These are phyloP conservation scores for Geotrichum phurueaensis DNA, from an alignment of 1,139 yeast species.

Conservation along the genomic window DNA sequence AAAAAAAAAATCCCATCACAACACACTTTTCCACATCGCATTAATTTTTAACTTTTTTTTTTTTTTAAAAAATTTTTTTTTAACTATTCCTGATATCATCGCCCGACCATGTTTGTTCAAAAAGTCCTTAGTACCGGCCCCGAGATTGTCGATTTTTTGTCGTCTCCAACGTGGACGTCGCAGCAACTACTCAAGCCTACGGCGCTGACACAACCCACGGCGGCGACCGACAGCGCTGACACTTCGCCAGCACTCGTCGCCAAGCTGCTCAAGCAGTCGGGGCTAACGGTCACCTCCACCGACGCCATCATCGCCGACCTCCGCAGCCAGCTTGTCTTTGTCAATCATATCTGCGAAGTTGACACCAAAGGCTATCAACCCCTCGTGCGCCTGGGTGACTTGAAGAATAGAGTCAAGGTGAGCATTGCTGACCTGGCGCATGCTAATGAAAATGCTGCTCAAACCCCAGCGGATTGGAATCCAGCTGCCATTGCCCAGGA, in stretches of 20 bases:
- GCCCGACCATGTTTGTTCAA: slow-evolving; percentile 9
- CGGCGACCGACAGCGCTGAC: slow-evolving; percentile 7
- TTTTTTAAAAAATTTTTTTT: no score
- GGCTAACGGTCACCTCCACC: slow-evolving; percentile 23
- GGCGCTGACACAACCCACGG: slow-evolving; percentile 19
- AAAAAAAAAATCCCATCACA: no score
- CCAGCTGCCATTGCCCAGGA: slow-evolving; percentile 30
- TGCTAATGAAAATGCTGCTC: slow-evolving; percentile 11
- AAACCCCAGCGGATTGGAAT: slow-evolving; percentile 26
- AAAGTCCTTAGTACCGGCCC: slow-evolving; percentile 12
- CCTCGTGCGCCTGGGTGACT: slow-evolving; percentile 31
- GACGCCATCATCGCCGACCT: slow-evolving; percentile 29
- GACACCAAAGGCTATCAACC: slow-evolving; percentile 34
- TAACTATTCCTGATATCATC: no score
- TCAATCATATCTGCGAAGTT: slow-evolving; percentile 33
- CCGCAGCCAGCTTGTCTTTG: slow-evolving; percentile 35
- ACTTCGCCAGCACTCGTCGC: slow-evolving; percentile 22
- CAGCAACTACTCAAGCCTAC: slow-evolving; percentile 21
- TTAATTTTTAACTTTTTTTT: no score
- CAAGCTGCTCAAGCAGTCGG: slow-evolving; percentile 30
- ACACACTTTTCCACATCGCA: no score
- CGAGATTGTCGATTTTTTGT: slow-evolving; percentile 23
- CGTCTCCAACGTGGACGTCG: slow-evolving; percentile 29
- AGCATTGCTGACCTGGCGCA: slow-evolving; percentile 5
- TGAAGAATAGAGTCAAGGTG: neutral